Evolutionary conservation across 345 rosid species (phyloP), one percentile per base, ranked within the genome.

Genomic region (Eucalyptus shirleyi): DNA sequence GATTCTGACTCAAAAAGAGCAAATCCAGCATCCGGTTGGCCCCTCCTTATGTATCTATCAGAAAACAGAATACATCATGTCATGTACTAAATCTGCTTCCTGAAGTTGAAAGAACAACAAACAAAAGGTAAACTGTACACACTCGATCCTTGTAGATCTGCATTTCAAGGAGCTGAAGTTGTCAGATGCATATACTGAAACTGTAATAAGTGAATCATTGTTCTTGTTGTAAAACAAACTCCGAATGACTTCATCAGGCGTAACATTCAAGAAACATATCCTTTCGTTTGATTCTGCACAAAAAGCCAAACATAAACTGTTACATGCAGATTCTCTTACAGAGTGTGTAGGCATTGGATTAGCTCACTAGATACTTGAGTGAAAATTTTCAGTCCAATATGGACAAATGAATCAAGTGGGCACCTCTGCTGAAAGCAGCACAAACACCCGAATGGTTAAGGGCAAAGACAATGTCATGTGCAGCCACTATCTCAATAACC

Each of bases 401-500:
- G 53, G 56, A 90, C 55, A 77, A 72, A 50, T 26, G 23, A 87
- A 88, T 65, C 8, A 37, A 49, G 86, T 72, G 14, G 17, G 24
- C 88, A 97, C 99, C 99, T 96, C 99, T 92, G 90, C 99, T 96
- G 87, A 97, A 97, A 88, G 98, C 96, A 12, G 98, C 98, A 86
- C 99, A 96, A 17, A 96, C 96, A 91, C 99, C 99, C 37, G 98
- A 98, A 89, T 97, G 99, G 15, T 98, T 97, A 91, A 98, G 99
- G 37, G 98, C 99, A 92, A 98, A 98, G 53, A 98, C 96, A 85
- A 98, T 97, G 90, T 96, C 98, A 15, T 96, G 95, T 44, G 99
- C 99, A 50, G 99, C 98, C 18, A 98, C 98, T 87, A 98, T 98
- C 95, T 98, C 99, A 40, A 97, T 95, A 42, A 98, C 97, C 91